phyloP scores from a whole-genome alignment of 768 basidiomycete genomes.

The Strobilomyces confusus region DNA sequence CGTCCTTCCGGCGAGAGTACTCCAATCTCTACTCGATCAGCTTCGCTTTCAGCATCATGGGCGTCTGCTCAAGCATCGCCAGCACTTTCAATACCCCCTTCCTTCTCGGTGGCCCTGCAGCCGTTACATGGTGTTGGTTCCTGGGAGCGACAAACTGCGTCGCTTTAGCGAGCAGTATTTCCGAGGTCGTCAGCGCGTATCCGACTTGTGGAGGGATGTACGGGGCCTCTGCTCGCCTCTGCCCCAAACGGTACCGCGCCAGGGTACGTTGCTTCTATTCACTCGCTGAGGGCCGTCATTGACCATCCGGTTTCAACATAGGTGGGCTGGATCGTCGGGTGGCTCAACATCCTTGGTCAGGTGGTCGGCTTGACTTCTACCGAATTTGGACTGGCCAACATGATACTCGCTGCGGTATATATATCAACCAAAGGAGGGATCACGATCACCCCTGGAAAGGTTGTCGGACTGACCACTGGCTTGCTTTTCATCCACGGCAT shows the following conservation, averaged over 20 bases:
- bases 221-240: slow-evolving; percentile 76
- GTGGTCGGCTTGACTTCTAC: slow-evolving; percentile 31
- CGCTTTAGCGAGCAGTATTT: slow-evolving; percentile 28
- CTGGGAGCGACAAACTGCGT: slow-evolving; percentile 26
- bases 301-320: slow-evolving; percentile 1
- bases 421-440: slow-evolving; percentile 30
- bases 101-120: slow-evolving; percentile 34
- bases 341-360: slow-evolving; percentile 32
- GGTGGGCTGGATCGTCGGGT: slow-evolving; percentile 30
- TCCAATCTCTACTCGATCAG: slow-evolving; percentile 35
- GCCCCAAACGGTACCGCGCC: slow-evolving; percentile 60
- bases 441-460: slow-evolving; percentile 35
- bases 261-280: slow-evolving; percentile 36
- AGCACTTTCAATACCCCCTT: slow-evolving; percentile 37
- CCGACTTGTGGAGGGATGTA: slow-evolving; percentile 39
- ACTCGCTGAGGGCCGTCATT: not conserved
- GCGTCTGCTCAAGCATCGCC: slow-evolving; percentile 36
- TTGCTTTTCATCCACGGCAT: slow-evolving; percentile 40
- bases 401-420: slow-evolving; percentile 30
- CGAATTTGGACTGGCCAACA: slow-evolving; percentile 34
- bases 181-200: slow-evolving; percentile 31
- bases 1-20: slow-evolving; percentile 42
- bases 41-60: slow-evolving; percentile 34
- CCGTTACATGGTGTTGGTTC: slow-evolving; percentile 37
- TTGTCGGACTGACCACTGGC: slow-evolving; percentile 39